Evolutionary conservation across 2,329 filamentous ascomycete genomes (phyloP).

Genomic region (Ceratocystis cubensis): DNA sequence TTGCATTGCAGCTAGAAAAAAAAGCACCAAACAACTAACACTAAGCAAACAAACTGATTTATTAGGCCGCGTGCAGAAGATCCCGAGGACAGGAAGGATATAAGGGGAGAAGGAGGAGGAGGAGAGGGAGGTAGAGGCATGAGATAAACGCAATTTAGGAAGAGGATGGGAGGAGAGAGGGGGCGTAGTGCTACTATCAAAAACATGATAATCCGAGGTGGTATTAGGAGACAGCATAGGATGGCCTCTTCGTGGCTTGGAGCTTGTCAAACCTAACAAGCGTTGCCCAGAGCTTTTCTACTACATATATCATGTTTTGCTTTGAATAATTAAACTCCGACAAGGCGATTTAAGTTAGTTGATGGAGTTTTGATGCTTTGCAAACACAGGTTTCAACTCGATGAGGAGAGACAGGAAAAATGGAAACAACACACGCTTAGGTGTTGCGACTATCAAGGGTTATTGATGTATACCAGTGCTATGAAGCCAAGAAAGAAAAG

Average conservation of each 20-base stretch:
- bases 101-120: neutral
- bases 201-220: neutral
- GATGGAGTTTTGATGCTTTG: neutral
- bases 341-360: neutral
- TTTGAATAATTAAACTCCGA: neutral
- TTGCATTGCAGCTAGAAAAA: neutral
- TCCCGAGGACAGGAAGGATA: neutral
- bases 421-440: neutral
- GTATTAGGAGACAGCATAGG: neutral
- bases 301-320: neutral
- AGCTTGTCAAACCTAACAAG: conserved; percentile 2
- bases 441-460: neutral
- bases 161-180: neutral
- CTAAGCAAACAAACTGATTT: neutral
- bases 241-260: neutral
- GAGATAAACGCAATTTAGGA: neutral
- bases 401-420: neutral
- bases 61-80: neutral
- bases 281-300: neutral
- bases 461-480: neutral
- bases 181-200: neutral
- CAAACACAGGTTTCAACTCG: conserved; percentile 1
- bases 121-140: neutral
- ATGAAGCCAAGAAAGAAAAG: neutral
- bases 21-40: conserved; percentile 1